phyloP scores from a whole-genome alignment of 495 filamentous ascomycete genomes.

The Aspergillus biplanus region DNA sequence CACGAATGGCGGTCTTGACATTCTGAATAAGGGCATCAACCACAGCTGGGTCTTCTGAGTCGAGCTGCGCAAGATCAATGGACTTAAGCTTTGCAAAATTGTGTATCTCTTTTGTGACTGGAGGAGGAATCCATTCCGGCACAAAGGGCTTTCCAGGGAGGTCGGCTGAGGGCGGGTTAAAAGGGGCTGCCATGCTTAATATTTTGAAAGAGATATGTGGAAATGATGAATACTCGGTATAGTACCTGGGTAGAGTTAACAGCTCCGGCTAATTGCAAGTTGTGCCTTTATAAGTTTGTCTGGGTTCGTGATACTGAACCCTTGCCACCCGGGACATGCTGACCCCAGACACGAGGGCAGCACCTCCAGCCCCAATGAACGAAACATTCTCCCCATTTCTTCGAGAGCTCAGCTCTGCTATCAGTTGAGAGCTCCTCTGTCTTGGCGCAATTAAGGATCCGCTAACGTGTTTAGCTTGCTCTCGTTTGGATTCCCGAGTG shows the following conservation, averaged over 20 bases:
- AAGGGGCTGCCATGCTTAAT: constrained; percentile 37
- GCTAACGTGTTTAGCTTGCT: background rate
- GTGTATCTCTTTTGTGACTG: constrained; percentile 39
- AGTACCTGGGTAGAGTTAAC: no score
- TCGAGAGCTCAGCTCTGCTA: constrained; percentile 7
- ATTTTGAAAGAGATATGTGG: background rate
- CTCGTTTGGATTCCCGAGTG: background rate
- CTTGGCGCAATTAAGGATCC: background rate
- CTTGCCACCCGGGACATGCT: no score
- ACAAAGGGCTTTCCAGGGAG: constrained; percentile 45
- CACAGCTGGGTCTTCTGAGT: constrained; percentile 40
- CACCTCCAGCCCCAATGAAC: background rate
- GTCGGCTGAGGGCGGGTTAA: constrained; percentile 42
- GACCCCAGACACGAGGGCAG: no score
- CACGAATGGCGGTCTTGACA: constrained; percentile 44
- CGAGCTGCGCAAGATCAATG: constrained; percentile 44
- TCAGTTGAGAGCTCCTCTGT: background rate
- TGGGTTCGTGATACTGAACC: no score
- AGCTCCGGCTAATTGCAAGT: no score
- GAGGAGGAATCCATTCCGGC: constrained; percentile 46
- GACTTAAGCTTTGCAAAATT: constrained; percentile 44
- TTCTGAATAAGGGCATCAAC: constrained; percentile 42
- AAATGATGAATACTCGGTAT: no score
- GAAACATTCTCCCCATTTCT: background rate
- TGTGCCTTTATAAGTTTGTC: no score